phyloP scores from a whole-genome alignment of 2,329 filamentous ascomycete genomes.

The Colletotrichum acutatum region DNA sequence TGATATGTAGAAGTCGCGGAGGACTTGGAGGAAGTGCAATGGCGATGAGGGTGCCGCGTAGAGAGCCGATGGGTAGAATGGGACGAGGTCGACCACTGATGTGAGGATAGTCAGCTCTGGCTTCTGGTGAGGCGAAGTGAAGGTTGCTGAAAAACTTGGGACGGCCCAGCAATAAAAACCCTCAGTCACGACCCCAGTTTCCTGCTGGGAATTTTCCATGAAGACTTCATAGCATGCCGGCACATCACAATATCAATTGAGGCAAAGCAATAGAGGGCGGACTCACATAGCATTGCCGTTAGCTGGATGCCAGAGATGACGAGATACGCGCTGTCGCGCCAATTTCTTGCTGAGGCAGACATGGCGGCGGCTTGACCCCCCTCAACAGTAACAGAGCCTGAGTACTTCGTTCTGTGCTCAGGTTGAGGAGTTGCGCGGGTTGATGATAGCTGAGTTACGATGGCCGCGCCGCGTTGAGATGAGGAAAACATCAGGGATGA shows the following conservation, averaged over 20 bases:
- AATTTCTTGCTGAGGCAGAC: conserved; percentile 19
- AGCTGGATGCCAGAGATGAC: conserved; percentile 46
- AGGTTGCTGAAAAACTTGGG: too few species aligned
- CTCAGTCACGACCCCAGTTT: too few species aligned
- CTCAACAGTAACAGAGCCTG: not conserved
- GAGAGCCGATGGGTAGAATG: conserved; percentile 61
- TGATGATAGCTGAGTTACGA: not conserved
- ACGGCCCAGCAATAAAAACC: not conserved
- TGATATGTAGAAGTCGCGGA: conserved; percentile 59
- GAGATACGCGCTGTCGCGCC: conserved; percentile 50
- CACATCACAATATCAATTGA: too few species aligned
- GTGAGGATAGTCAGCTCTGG: not conserved
- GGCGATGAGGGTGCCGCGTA: conserved; percentile 54
- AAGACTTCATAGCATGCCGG: not conserved
- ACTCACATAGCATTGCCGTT: conserved; percentile 37
- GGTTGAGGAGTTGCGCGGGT: not conserved
- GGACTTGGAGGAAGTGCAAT: conserved; percentile 57
- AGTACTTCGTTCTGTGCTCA: too few species aligned
- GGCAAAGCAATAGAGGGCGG: not conserved
- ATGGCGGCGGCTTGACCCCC: not conserved
- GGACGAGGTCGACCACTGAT: conserved; percentile 65
- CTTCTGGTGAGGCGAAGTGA: not conserved
- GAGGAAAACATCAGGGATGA: not conserved
- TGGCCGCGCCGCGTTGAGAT: not conserved
- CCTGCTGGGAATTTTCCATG: too few species aligned